Evolutionary conservation across 805 yeast species (phyloP), one percentile per base, ranked within the genome.

Genomic region (Candida verbasci): DNA sequence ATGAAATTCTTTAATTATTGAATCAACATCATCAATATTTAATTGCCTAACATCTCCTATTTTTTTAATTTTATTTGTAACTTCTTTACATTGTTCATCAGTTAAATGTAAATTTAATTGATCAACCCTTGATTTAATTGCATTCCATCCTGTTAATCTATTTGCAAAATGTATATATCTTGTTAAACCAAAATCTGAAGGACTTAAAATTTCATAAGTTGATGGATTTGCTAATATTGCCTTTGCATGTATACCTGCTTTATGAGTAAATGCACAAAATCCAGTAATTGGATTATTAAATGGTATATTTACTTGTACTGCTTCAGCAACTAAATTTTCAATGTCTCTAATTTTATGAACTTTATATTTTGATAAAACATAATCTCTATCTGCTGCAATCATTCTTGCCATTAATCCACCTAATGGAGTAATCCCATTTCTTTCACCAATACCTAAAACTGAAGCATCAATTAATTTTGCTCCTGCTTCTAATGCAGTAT

Each of bases 361-460:
- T 72, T 93, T 93, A 72, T 91, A 91, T 70, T 91, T 91, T 64
- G 89, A 78, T 56, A 88, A 70, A 36, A 91, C 97, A 62, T 91
- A 91, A 49, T 91, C 97, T 54, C 97, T 82, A 69, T 91, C 95
- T 43, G 97, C 96, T 43, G 95, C 96, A 58, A 93, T 87, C 98
- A 91, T 91, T 68, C 98, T 80, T 30, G 97, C 97, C 97, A 91
- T 91, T 56, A 91, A 76, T 36, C 96, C 98, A 54, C 98, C 97
- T 47, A 91, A 76, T 41, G 97, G 95, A 27, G 96, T 88, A 62
- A 91, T 91, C 61, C 98, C 98, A 65, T 91, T 91, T 70, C 98
- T 82, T 77, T 91, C 98, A 66, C 98, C 98, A 49, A 91, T 93
- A 53, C 98, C 98, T 52, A 91, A 77, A 12, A 91, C 97, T 10